Evolutionary conservation across 345 rosid species (phyloP).

Genomic region (Kandelia obovata): DNA sequence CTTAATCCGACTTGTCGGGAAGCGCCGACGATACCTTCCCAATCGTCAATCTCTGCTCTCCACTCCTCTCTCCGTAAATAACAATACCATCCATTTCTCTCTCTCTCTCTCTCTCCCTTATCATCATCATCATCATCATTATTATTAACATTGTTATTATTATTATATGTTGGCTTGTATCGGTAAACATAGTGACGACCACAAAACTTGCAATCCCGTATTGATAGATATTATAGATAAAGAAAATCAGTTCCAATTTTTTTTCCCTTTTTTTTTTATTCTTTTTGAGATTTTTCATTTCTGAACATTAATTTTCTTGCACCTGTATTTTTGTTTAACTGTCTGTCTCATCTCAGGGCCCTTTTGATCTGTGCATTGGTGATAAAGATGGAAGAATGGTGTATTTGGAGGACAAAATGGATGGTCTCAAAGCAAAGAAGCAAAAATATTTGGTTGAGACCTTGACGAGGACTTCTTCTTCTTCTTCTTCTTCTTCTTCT

Average conservation of each 20-base stretch:
- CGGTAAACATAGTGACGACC: no score
- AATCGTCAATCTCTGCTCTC: constrained; percentile 51
- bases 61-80: constrained; percentile 34
- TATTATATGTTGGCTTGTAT: no score
- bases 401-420: background rate
- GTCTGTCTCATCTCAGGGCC: constrained; percentile 23
- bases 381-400: constrained; percentile 9
- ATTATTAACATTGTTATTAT: background rate
- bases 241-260: background rate
- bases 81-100: no score
- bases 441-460: no score
- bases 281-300: no score
- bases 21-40: constrained; percentile 67
- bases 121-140: no score
- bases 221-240: no score
- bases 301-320: no score
- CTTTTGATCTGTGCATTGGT: constrained; percentile 36
- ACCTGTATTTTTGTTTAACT: background rate
- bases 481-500: no score
- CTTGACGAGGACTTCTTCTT: no score
- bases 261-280: background rate
- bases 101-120: background rate
- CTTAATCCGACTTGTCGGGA: constrained; percentile 63
- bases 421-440: constrained; percentile 10
- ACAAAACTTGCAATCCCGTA: no score